A percentile compares a stretch with the other conserved stretches of the same genome.
Conservation (phyloP, 306 rosid species). For the Citrullus amarus region DNA sequence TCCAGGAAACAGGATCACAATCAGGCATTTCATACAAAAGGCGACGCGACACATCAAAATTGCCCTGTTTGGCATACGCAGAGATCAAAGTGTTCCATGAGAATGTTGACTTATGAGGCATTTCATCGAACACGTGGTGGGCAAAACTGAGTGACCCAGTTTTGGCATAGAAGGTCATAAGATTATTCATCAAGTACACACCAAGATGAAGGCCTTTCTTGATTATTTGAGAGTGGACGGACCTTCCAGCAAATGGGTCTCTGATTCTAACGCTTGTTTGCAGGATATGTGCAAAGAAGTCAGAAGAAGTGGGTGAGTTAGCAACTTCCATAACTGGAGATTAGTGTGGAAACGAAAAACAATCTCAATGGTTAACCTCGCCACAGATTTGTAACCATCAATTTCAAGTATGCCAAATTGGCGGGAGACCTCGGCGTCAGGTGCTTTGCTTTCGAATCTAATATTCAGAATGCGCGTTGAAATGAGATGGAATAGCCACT, state of each 20-base stretch:
- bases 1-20: slow-evolving; percentile 85
- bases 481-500: too few relatives aligned
- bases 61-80: slow-evolving; percentile 49
- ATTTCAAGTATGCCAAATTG: not conserved
- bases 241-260: slow-evolving; percentile 39
- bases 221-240: slow-evolving; percentile 49
- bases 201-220: slow-evolving; percentile 53
- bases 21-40: slow-evolving; percentile 54
- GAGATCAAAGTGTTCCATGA: slow-evolving; percentile 79
- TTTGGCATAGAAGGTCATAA: slow-evolving; percentile 45
- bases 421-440: not conserved
- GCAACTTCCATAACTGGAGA: slow-evolving; percentile 23
- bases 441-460: not conserved
- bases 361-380: not conserved
- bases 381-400: not conserved
- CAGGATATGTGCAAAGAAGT: slow-evolving; percentile 32
- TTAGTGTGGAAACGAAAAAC: not conserved
- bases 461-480: not conserved
- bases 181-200: slow-evolving; percentile 56
- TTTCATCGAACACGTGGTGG: slow-evolving; percentile 54
- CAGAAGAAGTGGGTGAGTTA: slow-evolving; percentile 21
- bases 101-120: slow-evolving; percentile 35
- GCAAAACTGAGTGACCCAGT: slow-evolving; percentile 33
- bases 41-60: slow-evolving; percentile 32
- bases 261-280: slow-evolving; percentile 44